phyloP scores from a whole-genome alignment of 1,284 basidiomycete genomes.

The Microbotryomycetes sp. region DNA sequence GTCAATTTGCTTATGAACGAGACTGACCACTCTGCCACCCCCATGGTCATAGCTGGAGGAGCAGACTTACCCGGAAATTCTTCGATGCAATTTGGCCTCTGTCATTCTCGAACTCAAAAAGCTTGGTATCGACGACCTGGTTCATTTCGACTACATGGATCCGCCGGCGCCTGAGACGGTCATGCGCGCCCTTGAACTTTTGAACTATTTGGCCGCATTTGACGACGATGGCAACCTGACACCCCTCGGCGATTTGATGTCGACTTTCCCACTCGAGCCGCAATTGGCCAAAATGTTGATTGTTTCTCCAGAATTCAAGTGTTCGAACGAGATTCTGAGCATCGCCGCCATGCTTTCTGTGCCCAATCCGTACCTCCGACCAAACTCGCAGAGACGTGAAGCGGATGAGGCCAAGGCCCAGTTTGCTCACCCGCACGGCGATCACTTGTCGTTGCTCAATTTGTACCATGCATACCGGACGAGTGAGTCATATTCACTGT shows the following conservation, averaged over 20 bases:
- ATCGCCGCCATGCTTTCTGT: conserved; percentile 96
- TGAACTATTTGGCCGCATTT: conserved; percentile 86
- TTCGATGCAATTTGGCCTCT: conserved; percentile 86
- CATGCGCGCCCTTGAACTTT: conserved; percentile 91
- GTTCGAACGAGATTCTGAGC: conserved; percentile 90
- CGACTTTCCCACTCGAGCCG: conserved; percentile 95
- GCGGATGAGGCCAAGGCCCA: conserved; percentile 86
- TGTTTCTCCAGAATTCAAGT: conserved; percentile 86
- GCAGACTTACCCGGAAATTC: conserved; percentile 92
- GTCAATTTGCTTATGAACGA: neutral
- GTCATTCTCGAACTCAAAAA: conserved; percentile 92
- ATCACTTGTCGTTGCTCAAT: conserved; percentile 91
- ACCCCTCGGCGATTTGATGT: conserved; percentile 82
- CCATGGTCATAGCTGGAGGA: conserved; percentile 60
- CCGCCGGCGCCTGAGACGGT: conserved; percentile 94
- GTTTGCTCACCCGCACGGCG: conserved; percentile 86
- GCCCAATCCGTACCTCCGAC: conserved; percentile 88
- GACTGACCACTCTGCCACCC: neutral
- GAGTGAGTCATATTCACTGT: conserved; percentile 49
- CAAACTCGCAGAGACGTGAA: conserved; percentile 76
- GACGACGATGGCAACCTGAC: conserved; percentile 94
- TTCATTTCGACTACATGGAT: conserved; percentile 92
- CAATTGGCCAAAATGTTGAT: conserved; percentile 96
- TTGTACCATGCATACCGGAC: conserved; percentile 89
- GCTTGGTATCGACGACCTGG: conserved; percentile 57